Evolutionary conservation across 768 basidiomycete genomes (phyloP), one percentile per base, ranked within the genome.

Genomic region (Kwoniella sp.): DNA sequence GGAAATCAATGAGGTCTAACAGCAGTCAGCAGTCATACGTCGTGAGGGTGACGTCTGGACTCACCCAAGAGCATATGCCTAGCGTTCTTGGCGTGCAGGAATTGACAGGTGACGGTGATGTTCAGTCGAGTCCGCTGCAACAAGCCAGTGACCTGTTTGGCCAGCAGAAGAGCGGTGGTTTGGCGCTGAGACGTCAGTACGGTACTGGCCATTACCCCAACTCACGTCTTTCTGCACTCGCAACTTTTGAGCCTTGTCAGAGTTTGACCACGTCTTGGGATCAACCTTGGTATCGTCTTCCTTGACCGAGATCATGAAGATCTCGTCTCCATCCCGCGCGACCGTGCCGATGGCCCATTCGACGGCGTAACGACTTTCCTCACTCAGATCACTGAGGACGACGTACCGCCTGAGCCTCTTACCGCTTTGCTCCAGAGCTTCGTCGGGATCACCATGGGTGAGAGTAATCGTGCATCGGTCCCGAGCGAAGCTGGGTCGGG

Each of bases 301-400:
- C 42, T 88, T 83, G 1, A 96, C 86, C 2, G 85, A 89, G 0
- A 95, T 87, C 53, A 98, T 80, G 54, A 92, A 79, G 76, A 84
- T 77, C 75, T 92, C 88, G 65, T 99, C 95, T 2, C 93, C 93
- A 74, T 96, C 91, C 56, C 91, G 78, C 55, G 95, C 77, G 2
- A 96, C 93, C 0, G 93, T 96, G 2, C 92, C 93, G 48, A 98
- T 92, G 9, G 88, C 89, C 95, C 93, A 99, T 73, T 98, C 92
- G 5, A 98, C 83, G 0, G 95, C 95, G 73, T 92, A 99, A 28
- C 86, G 79, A 73, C 84, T 86, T 76, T 99, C 93, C 60, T 95
- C 89, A 55, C 87, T 89, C 63, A 98, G 71, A 80, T 99, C 95
- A 67, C 90, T 95, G 5, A 91, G 87, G 19, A 98, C 85, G 10